These are phyloP conservation scores for Alternaria sp. DNA, from an alignment of 2,329 filamentous ascomycete genomes.

Conservation along the genomic window DNA sequence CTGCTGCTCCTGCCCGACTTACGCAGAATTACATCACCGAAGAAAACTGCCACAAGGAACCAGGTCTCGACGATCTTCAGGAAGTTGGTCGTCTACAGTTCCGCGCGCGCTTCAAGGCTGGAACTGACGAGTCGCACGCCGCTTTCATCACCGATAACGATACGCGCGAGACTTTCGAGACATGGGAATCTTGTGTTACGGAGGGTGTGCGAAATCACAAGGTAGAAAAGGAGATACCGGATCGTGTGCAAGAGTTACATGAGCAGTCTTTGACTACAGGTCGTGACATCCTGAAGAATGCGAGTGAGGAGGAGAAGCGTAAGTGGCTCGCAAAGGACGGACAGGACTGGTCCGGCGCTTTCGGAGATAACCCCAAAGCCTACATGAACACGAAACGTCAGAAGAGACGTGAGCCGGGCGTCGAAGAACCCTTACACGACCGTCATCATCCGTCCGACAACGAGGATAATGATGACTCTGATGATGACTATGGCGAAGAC, in stretches of 20 bases:
- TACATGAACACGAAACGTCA: constrained; percentile 63
- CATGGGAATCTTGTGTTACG: constrained; percentile 89
- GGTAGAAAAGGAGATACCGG: constrained; percentile 77
- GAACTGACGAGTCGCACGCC: constrained; percentile 86
- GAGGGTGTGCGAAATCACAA: constrained; percentile 81
- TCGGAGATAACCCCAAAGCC: constrained; percentile 76
- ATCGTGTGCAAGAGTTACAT: constrained; percentile 76
- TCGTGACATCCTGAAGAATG: constrained; percentile 79
- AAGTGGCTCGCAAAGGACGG: constrained; percentile 83
- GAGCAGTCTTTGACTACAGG: constrained; percentile 81
- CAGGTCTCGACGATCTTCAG: constrained; percentile 77
- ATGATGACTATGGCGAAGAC: constrained; percentile 49
- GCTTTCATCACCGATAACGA: constrained; percentile 86
- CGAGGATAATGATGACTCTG: constrained; percentile 52
- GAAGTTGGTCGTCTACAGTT: constrained; percentile 85
- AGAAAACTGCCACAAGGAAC: constrained; percentile 71
- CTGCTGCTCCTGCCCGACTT: constrained; percentile 75
- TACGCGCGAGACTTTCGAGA: constrained; percentile 90
- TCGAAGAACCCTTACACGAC: constrained; percentile 61
- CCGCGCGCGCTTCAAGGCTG: constrained; percentile 82
- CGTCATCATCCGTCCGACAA: constrained; percentile 59
- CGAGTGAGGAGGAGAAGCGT: constrained; percentile 73
- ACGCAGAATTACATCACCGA: constrained; percentile 93
- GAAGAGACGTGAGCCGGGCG: constrained; percentile 65
- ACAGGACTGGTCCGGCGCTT: constrained; percentile 86